These are phyloP conservation scores for Corchorus olitorius DNA, from an alignment of 345 rosid genomes.

Conservation along the genomic window DNA sequence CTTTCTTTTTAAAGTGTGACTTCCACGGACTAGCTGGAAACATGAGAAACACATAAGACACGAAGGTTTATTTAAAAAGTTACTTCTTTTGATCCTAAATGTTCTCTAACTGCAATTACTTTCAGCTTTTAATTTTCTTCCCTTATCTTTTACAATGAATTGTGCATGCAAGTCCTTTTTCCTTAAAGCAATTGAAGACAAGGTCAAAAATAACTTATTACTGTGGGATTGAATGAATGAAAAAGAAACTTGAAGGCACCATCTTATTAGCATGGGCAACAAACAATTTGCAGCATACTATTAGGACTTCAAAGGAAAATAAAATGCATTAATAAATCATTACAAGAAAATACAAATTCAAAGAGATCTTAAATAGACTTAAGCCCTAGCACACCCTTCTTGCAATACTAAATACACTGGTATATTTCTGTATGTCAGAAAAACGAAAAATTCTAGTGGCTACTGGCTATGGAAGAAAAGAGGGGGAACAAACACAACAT, in stretches of 20 bases:
- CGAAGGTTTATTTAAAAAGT: slow-evolving; percentile 10
- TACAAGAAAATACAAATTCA: neutral
- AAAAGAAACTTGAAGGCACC: neutral
- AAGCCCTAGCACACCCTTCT: neutral
- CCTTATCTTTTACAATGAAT: neutral
- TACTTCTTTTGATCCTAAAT: neutral
- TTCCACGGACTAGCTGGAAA: slow-evolving; percentile 80
- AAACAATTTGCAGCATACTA: neutral
- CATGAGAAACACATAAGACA: slow-evolving; percentile 25
- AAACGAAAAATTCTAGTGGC: neutral
- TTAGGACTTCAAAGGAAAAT: neutral
- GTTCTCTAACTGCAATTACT: neutral
- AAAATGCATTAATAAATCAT: neutral
- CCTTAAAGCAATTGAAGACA: neutral
- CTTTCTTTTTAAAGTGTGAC: slow-evolving; percentile 65
- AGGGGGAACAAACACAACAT: neutral
- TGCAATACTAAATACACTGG: neutral
- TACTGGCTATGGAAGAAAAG: neutral
- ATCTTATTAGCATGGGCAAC: neutral
- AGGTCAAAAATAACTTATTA: neutral
- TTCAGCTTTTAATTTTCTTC: neutral
- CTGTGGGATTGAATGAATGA: neutral
- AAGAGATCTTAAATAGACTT: slow-evolving; percentile 8
- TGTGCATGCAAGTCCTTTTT: neutral
- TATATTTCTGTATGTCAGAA: neutral